Conservation (phyloP, 2,329 filamentous ascomycete species). For the Dactylellina sp. region DNA sequence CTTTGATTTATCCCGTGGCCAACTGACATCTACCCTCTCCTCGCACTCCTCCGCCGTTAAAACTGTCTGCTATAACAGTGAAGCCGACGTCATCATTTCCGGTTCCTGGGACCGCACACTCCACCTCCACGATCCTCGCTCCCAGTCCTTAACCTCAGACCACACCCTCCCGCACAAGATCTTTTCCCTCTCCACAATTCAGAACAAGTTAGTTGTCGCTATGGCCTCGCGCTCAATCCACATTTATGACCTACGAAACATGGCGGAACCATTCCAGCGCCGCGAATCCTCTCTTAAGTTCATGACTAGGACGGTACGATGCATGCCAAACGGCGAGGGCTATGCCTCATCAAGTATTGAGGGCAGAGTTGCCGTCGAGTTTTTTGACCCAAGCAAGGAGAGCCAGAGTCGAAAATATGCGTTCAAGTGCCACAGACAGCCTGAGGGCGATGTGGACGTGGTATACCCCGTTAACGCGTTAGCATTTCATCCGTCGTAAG, state of each 20-base stretch:
- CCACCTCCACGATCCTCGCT: slow-evolving; percentile 77
- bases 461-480: slow-evolving; percentile 93
- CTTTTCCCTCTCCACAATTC: slow-evolving; percentile 85
- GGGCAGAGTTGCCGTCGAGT: slow-evolving; percentile 94
- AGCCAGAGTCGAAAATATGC: slow-evolving; percentile 95
- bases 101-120: slow-evolving; percentile 94
- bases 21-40: slow-evolving; percentile 76
- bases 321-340: slow-evolving; percentile 95
- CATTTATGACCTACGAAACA: slow-evolving; percentile 86
- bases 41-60: slow-evolving; percentile 83
- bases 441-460: slow-evolving; percentile 76
- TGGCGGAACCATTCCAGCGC: slow-evolving; percentile 86
- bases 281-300: slow-evolving; percentile 95
- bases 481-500: slow-evolving; percentile 81
- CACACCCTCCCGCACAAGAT: slow-evolving; percentile 82
- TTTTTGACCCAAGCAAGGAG: slow-evolving; percentile 90
- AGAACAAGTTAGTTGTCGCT: slow-evolving; percentile 87
- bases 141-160: slow-evolving; percentile 72
- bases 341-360: slow-evolving; percentile 95
- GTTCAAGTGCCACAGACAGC: slow-evolving; percentile 96
- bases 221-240: slow-evolving; percentile 94
- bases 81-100: slow-evolving; percentile 83
- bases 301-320: slow-evolving; percentile 90
- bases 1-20: slow-evolving; percentile 77
- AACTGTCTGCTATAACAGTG: slow-evolving; percentile 81